These are phyloP conservation scores for Mollisiaceae sp. DNA, from an alignment of 2,329 filamentous ascomycete species.

Conservation along the genomic window DNA sequence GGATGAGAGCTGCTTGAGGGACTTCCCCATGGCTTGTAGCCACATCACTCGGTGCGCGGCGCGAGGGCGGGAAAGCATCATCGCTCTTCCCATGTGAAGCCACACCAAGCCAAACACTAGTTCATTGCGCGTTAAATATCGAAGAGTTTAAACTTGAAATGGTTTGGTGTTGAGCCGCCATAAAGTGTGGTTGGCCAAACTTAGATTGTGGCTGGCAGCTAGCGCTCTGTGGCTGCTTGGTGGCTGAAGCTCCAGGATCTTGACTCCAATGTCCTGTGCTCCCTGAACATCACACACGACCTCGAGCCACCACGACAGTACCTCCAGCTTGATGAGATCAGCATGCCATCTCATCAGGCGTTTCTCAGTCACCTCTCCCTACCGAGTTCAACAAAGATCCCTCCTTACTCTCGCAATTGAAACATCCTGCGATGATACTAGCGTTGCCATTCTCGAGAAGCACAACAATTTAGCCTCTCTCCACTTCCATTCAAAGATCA, in stretches of 20 bases:
- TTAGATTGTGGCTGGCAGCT: constrained; percentile 15
- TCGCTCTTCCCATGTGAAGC: neutral
- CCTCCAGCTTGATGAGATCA: constrained; percentile 40
- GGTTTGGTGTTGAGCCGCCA: neutral
- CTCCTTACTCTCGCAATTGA: constrained; percentile 75
- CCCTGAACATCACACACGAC: neutral
- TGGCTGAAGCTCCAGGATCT: constrained; percentile 18
- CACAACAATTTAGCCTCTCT: constrained; percentile 55
- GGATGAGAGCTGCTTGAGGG: neutral
- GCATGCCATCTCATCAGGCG: constrained; percentile 36
- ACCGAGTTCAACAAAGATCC: constrained; percentile 35
- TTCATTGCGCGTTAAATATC: constrained; percentile 8
- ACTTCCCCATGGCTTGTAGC: neutral
- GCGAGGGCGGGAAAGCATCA: neutral
- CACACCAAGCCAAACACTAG: neutral
- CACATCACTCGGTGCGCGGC: too few species aligned
- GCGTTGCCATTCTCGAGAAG: constrained; percentile 79
- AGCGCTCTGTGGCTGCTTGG: neutral
- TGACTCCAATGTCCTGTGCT: neutral
- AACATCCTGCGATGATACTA: constrained; percentile 91
- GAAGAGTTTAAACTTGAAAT: constrained; percentile 7
- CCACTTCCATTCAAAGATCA: constrained; percentile 81
- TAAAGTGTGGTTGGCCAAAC: constrained; percentile 2
- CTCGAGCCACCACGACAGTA: neutral
- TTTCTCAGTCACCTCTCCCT: constrained; percentile 11